Base-by-base conservation (phyloP, 1,284 basidiomycete genomes). In the Ustilago lituana region DNA sequence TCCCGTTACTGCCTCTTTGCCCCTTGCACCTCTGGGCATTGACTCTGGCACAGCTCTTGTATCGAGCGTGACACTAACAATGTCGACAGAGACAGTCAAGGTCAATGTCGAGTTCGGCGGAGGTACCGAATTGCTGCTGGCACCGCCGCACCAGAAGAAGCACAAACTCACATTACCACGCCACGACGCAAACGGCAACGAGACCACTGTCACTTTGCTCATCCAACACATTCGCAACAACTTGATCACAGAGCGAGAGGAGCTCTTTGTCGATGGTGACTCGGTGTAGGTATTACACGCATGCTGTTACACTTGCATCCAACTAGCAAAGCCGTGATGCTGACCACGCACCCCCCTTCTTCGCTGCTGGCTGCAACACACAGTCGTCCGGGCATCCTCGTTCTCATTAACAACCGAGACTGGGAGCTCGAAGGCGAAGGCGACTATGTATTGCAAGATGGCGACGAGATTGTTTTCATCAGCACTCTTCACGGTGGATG, bases 381-480 rank as follows among this genome's bases (percentile, higher is more conserved):
- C 81, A 97, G 94, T 15, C 93, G 95, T 12, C 95, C 95, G 0
- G 95, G 95, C 0, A 96, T 98, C 38, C 86, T 98, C 5, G 94
- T 98, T 0, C 85, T 98, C 26, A 89, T 98, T 67, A 98, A 98
- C 81, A 92, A 97, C 75, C 91, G 92, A 1, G 95, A 98, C 79
- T 98, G 95, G 95, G 95, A 98, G 81, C 86, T 98, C 10, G 94
- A 98, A 81, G 94, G 93, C 29, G 95, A 98, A 83, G 89, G 92
- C 20, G 89, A 91, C 26, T 98, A 96, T 81, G 85, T 85, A 66
- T 83, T 98, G 56, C 86, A 91, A 81, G 85, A 90, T 33, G 86
- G 87, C 3, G 95, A 98, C 82, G 91, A 95, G 83, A 87, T 98
- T 48, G 92, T 96, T 6, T 95, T 98, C 82, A 98, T 98, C 72